phyloP scores from a whole-genome alignment of 108 stramenopile genomes.

The Mediolabrus comicus region DNA sequence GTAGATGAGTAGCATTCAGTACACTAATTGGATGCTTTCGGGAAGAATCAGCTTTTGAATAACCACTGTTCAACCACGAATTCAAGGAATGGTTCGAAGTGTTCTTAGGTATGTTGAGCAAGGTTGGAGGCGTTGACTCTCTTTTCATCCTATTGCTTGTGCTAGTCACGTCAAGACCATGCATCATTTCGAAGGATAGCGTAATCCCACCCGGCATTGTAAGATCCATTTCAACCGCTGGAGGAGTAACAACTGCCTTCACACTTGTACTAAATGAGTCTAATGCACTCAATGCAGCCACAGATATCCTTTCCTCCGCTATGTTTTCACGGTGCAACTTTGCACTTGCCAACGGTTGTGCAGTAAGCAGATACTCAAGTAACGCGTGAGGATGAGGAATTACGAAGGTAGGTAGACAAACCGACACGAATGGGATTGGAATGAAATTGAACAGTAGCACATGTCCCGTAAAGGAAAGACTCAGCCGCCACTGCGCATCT shows the following conservation, averaged over 20 bases:
- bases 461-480: constrained; percentile 79
- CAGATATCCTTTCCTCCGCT: constrained; percentile 65
- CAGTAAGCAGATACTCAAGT: constrained; percentile 66
- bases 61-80: constrained; percentile 63
- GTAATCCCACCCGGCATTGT: constrained; percentile 81
- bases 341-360: constrained; percentile 82
- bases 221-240: constrained; percentile 77
- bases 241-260: constrained; percentile 78
- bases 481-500: constrained; percentile 73
- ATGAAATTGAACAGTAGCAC: constrained; percentile 71
- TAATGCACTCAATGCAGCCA: constrained; percentile 62
- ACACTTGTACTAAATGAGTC: constrained; percentile 68
- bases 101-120: constrained; percentile 20
- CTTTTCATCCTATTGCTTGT: constrained; percentile 28
- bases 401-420: constrained; percentile 78
- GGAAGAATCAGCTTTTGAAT: constrained; percentile 17
- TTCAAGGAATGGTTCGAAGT: constrained; percentile 50
- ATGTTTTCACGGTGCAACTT: constrained; percentile 72
- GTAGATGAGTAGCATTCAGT: constrained; percentile 10
- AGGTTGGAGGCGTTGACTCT: constrained; percentile 8
- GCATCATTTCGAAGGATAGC: constrained; percentile 76
- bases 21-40: constrained; percentile 6
- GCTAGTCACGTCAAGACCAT: constrained; percentile 69
- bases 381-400: constrained; percentile 88
- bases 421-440: constrained; percentile 80